Percentiles rank a stretch among this genome's conserved stretches.
phyloP scores from a whole-genome alignment of 148 eudicot genomes.

The Vaccinium darrowii region DNA sequence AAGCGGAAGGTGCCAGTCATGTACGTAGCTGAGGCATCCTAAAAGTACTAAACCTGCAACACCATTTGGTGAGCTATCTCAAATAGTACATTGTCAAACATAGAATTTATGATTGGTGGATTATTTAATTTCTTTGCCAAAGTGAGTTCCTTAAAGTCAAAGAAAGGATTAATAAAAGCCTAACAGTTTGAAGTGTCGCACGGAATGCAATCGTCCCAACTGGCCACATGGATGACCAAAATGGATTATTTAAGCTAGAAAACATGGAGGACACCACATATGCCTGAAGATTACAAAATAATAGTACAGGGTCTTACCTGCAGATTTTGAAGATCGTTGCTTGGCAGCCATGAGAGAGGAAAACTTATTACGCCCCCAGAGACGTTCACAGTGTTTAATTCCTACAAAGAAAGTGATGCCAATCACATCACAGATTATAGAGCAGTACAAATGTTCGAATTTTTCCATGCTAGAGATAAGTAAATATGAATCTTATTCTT shows the following conservation, averaged over 20 bases:
- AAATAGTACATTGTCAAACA: not conserved
- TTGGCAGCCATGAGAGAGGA: slow-evolving; percentile 43
- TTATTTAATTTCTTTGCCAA: not conserved
- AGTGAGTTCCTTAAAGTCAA: not conserved
- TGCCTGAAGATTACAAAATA: not conserved
- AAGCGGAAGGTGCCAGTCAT: too few relatives aligned
- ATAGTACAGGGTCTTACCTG: slow-evolving; percentile 29
- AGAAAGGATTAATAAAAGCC: not conserved
- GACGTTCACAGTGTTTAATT: slow-evolving; percentile 33
- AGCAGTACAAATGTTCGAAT: not conserved
- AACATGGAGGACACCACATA: not conserved
- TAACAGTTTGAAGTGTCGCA: not conserved
- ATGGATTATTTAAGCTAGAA: too few relatives aligned
- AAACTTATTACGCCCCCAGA: slow-evolving; percentile 44
- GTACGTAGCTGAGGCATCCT: too few relatives aligned
- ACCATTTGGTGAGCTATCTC: not conserved
- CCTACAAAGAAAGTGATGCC: slow-evolving; percentile 30
- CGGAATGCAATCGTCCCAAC: not conserved
- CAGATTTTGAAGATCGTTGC: slow-evolving; percentile 34
- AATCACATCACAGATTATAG: slow-evolving; percentile 12
- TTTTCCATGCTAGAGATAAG: not conserved
- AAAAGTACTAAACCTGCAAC: not conserved
- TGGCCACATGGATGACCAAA: not conserved
- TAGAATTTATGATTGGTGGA: not conserved
- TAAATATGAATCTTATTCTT: not conserved